phyloP scores from a whole-genome alignment of 768 basidiomycete genomes.

The Lactarius pseudohatsudake region DNA sequence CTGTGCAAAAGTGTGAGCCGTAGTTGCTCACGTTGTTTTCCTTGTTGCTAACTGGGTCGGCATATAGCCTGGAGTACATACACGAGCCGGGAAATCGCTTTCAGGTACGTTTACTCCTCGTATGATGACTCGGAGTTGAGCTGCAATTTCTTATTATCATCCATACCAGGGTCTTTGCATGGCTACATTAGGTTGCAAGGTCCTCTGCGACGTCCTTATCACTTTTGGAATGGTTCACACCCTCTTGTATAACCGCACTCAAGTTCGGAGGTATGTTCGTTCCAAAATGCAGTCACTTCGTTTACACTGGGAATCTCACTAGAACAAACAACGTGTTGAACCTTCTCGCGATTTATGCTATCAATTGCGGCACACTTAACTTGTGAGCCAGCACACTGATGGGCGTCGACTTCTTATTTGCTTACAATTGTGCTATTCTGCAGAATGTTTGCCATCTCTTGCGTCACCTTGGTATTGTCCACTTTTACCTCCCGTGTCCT shows the following conservation, averaged over 20 bases:
- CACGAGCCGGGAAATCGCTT: background rate
- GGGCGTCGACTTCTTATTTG: background rate
- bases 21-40: background rate
- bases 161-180: background rate
- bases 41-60: background rate
- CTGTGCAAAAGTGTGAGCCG: background rate
- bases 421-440: background rate
- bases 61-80: background rate
- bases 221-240: conserved; percentile 9
- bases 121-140: background rate
- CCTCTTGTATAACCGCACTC: conserved; percentile 3
- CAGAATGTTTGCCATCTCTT: conserved; percentile 1
- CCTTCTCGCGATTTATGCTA: conserved; percentile 1
- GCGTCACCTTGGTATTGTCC: background rate
- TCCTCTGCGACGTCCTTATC: conserved; percentile 5
- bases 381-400: background rate
- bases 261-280: background rate
- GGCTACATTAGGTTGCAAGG: conserved; percentile 1
- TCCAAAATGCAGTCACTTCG: background rate
- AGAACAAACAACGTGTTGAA: conserved; percentile 5
- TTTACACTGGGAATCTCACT: background rate
- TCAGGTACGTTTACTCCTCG: background rate
- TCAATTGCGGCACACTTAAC: conserved; percentile 9
- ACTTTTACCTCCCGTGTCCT: background rate
- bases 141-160: too few species aligned